A percentile compares a stretch with the other conserved stretches of the same genome.
Conservation (phyloP, 2,329 filamentous ascomycete genomes). For the Drechslerella dactyloides region DNA sequence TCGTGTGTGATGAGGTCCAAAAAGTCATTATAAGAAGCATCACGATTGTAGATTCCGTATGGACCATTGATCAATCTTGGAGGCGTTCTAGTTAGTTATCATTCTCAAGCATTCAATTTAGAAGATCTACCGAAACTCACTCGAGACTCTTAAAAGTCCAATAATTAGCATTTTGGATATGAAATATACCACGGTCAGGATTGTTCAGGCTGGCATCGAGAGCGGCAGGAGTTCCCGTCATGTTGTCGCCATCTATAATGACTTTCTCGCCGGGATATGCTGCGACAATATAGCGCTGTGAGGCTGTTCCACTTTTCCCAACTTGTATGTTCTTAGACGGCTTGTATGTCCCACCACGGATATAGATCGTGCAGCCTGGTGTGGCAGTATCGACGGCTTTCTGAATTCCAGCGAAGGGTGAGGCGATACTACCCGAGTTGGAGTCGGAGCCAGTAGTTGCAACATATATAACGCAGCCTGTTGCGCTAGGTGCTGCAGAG, state of each 20-base stretch:
- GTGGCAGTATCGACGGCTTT: constrained; percentile 60
- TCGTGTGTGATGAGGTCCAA: constrained; percentile 58
- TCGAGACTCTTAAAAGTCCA: constrained; percentile 61
- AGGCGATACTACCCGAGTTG: constrained; percentile 58
- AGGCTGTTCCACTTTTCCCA: constrained; percentile 59
- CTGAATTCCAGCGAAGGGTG: constrained; percentile 62
- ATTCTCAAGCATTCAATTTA: neutral
- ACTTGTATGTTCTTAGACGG: constrained; percentile 62
- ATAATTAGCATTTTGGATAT: constrained; percentile 61
- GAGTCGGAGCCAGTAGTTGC: constrained; percentile 60
- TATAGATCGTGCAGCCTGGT: constrained; percentile 61
- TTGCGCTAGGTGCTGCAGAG: constrained; percentile 22
- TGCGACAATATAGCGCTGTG: constrained; percentile 59
- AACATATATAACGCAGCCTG: constrained; percentile 60
- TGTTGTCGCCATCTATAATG: constrained; percentile 61
- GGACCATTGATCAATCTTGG: constrained; percentile 57
- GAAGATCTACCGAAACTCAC: neutral
- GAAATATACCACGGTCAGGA: constrained; percentile 61
- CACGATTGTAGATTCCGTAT: constrained; percentile 58
- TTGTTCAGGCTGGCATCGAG: constrained; percentile 59
- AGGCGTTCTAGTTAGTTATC: neutral
- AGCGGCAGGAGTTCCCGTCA: constrained; percentile 59
- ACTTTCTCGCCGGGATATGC: constrained; percentile 61
- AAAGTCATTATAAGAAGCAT: constrained; percentile 58
- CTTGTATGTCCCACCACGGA: constrained; percentile 61